Evolutionary conservation across 2,329 filamentous ascomycete genomes (phyloP).

Genomic region (Ceratocystis alfenasii): DNA sequence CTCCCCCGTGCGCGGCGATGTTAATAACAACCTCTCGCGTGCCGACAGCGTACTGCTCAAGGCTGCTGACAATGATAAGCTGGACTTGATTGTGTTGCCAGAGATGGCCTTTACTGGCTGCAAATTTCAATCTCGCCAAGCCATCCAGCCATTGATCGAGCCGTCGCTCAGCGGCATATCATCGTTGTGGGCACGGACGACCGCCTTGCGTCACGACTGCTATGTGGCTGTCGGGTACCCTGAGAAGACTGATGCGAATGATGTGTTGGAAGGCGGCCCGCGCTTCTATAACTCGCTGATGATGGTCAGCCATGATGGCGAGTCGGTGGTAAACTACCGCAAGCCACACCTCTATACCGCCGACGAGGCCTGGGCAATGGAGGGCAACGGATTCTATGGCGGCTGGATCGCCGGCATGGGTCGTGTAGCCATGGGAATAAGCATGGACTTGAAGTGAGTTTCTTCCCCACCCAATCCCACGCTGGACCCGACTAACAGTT

Average conservation of each 20-base stretch:
- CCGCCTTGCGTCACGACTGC: conserved; percentile 54
- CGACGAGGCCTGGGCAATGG: conserved; percentile 47
- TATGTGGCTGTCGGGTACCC: conserved; percentile 63
- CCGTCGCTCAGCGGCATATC: conserved; percentile 51
- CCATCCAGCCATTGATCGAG: conserved; percentile 60
- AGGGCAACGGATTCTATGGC: conserved; percentile 42
- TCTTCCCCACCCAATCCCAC: too few relatives aligned
- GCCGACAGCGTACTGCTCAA: conserved; percentile 53
- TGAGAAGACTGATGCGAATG: conserved; percentile 46
- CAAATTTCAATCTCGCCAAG: conserved; percentile 58
- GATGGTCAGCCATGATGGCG: conserved; percentile 45
- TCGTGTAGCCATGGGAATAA: conserved; percentile 46
- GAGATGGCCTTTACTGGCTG: conserved; percentile 71
- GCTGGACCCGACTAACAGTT: neutral
- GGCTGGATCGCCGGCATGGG: conserved; percentile 39
- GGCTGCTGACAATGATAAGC: conserved; percentile 15
- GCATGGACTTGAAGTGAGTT: conserved; percentile 52
- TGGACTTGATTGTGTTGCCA: conserved; percentile 59
- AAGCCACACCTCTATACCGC: conserved; percentile 47
- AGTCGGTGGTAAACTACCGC: conserved; percentile 49
- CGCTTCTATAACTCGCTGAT: conserved; percentile 46
- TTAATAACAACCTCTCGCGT: conserved; percentile 56
- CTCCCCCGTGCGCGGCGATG: conserved; percentile 54
- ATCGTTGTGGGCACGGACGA: conserved; percentile 58
- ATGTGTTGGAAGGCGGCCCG: conserved; percentile 39